These are phyloP conservation scores for Prinsepia uniflora DNA, from an alignment of 306 rosid species.

Conservation along the genomic window DNA sequence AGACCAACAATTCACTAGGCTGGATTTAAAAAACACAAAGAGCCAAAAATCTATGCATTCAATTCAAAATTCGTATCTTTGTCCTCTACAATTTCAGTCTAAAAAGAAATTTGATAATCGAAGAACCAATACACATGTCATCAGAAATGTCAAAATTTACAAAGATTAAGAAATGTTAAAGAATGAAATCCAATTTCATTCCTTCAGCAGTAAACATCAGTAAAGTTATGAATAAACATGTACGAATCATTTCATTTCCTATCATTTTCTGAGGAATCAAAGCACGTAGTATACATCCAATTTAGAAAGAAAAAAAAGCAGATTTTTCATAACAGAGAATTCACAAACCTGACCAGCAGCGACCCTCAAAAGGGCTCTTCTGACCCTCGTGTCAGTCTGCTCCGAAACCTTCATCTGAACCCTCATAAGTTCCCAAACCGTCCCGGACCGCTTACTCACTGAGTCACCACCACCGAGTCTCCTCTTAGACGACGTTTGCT, in stretches of 20 bases:
- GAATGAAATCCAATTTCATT: background rate
- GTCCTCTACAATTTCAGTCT: background rate
- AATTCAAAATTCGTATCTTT: background rate
- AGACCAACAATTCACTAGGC: constrained; percentile 28
- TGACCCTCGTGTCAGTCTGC: constrained; percentile 70
- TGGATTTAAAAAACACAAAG: constrained; percentile 9
- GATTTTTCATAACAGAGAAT: background rate
- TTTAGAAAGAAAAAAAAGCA: background rate
- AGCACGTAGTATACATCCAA: background rate
- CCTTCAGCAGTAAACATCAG: background rate
- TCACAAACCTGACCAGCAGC: constrained; percentile 83
- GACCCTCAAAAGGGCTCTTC: constrained; percentile 73
- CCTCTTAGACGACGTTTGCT: constrained; percentile 45
- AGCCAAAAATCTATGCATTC: background rate
- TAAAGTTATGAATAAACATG: background rate
- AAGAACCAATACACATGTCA: background rate
- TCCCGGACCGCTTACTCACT: constrained; percentile 43
- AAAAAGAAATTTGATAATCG: background rate
- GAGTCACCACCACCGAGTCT: constrained; percentile 26
- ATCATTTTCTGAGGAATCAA: background rate
- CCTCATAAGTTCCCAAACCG: constrained; percentile 79
- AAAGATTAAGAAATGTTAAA: background rate
- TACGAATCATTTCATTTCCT: background rate
- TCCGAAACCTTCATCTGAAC: constrained; percentile 85
- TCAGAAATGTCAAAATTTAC: background rate